Evolutionary conservation across 2,329 filamentous ascomycete genomes (phyloP), one percentile per base, ranked within the genome.

Genomic region (Aspergillus brasiliensis): DNA sequence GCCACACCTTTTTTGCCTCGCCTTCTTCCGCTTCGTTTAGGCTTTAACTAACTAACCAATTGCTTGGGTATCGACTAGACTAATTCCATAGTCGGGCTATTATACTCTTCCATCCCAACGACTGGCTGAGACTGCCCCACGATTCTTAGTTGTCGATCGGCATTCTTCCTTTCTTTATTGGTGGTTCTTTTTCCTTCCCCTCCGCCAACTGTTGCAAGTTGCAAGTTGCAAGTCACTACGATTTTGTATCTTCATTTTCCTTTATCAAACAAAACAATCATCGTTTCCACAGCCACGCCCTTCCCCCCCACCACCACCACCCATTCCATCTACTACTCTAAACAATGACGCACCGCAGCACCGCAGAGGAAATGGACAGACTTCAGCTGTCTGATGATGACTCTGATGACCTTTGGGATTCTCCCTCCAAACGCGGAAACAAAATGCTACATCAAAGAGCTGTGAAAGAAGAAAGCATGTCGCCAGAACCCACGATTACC

Each of bases 351-450:
- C 58, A 67, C 21, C 73, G 70, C 61, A 76, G 65, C 56, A 72
- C 77, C 34, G 78, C 77, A 42, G 80, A 82, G 59, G 78, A 83
- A 65, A 79, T 85, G 68, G 80, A 83, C 57, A 79, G 78, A 61
- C 76, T 83, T 19, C 76, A 78, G 59, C 75, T 85, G 34, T 84
- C 82, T 31, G 83, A 86, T 61, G 83, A 83, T 25, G 76, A 84
- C 61, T 79, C 80, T 15, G 83, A 85, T 64, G 82, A 83, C 59
- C 78, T 87, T 47, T 87, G 87, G 74, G 81, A 84, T 54, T 86
- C 84, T 10, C 84, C 84, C 7, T 81, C 80, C n/a, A 76, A 69
- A 68, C 73, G 60, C 66, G 75, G 63, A 49, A 67, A 61, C 54
- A 79, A 72, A 64, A 75, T 62, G 59, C 73, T 63, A 64, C 69